Conservation (phyloP, 2,329 filamentous ascomycete species). For the Clonostachys byssicola region DNA sequence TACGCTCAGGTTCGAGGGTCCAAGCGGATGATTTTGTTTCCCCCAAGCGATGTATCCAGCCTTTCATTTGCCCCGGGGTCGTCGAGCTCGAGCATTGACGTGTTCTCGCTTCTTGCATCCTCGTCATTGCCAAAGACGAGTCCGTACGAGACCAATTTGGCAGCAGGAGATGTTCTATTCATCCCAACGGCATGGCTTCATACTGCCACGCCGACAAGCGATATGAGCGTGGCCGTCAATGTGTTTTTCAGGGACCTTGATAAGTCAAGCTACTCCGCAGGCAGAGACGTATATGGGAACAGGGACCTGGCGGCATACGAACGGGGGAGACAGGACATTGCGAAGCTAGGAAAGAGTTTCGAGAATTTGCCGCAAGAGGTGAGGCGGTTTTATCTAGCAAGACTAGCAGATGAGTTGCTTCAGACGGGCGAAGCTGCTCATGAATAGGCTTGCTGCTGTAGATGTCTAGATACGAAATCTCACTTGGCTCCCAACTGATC, state of each 20-base stretch:
- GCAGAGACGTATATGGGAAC: conserved; percentile 85
- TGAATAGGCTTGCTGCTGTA: too few relatives aligned
- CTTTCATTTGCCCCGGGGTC: conserved; percentile 71
- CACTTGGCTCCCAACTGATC: too few relatives aligned
- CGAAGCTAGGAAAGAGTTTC: conserved; percentile 62
- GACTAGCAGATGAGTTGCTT: conserved; percentile 65
- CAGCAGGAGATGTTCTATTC: conserved; percentile 73
- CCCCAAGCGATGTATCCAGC: conserved; percentile 66
- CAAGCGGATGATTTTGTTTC: conserved; percentile 74
- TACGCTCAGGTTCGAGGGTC: conserved; percentile 74
- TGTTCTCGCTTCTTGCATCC: conserved; percentile 50
- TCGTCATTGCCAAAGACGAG: conserved; percentile 41
- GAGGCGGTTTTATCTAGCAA: conserved; percentile 69
- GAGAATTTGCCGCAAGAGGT: conserved; percentile 61
- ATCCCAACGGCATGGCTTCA: conserved; percentile 84
- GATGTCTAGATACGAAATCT: too few relatives aligned
- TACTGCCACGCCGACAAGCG: conserved; percentile 56
- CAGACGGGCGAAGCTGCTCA: conserved; percentile 1
- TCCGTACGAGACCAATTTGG: conserved; percentile 62
- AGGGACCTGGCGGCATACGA: conserved; percentile 82
- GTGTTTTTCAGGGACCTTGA: conserved; percentile 76
- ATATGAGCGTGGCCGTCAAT: conserved; percentile 76
- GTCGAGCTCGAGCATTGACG: conserved; percentile 74
- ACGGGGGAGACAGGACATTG: conserved; percentile 69
- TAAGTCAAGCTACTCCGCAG: conserved; percentile 62